Evolutionary conservation across 1,284 basidiomycete species (phyloP), one percentile per base, ranked within the genome.

Genomic region (Trichosporon ovoides): DNA sequence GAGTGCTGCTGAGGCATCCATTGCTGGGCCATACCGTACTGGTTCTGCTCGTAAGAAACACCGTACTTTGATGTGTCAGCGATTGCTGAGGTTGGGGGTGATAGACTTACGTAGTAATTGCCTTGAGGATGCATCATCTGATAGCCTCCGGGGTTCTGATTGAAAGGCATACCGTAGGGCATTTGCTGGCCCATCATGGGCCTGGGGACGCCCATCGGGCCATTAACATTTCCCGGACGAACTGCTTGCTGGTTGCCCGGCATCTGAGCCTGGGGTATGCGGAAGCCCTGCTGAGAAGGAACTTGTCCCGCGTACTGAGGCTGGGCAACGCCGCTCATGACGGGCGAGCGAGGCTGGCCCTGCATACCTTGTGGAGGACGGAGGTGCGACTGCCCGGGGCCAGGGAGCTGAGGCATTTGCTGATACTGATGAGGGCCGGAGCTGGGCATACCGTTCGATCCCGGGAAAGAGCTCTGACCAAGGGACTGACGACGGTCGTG

Each of bases 51-150:
- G 16, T 36, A 31, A 43, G 43, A 31, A 28, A 48, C 43, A 28
- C 43, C 43, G 19, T 48, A 48, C 43, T 48, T 22, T n/a, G 16
- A n/a, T 22, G 43, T 13, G 43, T 48, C 24, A 48, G 43, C 28
- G 24, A 31, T 22, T 18, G 24, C 14, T 48, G 24, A 22, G 13
- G 19, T 10, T 24, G 37, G 13, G 18, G n/a, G 6, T 6, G 11
- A n/a, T n/a, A n/a, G n/a, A 73, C 70, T 66, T 58, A 74, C 71
- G 57, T 70, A 71, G 60, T 65, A 72, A 34, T 31, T 31, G 13
- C 43, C 43, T n/a, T 64, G 68, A 11, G 56, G 54, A 57, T 72
- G 72, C 74, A 76, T 74, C 53, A 68, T 64, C 7, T 64, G 62
- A 54, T 71, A 73, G 11, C 24, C 43, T 10, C 50, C 57, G 24